Evolutionary conservation across 192 early-diverging fungal genomes (phyloP), one percentile per base, ranked within the genome.

Genomic region (Piromyces finnis): DNA sequence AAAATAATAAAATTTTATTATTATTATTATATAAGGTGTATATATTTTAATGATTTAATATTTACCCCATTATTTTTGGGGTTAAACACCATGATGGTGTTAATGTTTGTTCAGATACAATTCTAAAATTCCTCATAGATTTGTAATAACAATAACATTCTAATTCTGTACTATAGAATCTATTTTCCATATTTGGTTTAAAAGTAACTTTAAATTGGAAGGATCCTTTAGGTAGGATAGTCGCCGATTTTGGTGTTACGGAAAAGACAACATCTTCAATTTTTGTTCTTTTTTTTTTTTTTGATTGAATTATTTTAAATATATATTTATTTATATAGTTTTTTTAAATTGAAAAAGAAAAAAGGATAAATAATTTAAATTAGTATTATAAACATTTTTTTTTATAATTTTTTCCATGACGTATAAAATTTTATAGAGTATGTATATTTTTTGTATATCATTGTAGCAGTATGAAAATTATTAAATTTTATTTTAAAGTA

Each of bases 141-240:
- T 90, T 90, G 83, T 86, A 90, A 68, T 89, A 89, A 13, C 86
- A 84, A 84, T 87, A 90, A 80, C 89, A 90, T 79, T 90, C 89
- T 28, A 90, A 81, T 59, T 90, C 86, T 35, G 81, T 79, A 28
- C 88, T 87, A 78, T 88, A 90, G 79, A 90, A 89, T 0, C 83
- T 82, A 79, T 89, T 90, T 78, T 90, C 89, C 15, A 85, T 81
- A 30, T 81, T 83, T 3, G 89, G 89, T 29, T 88, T 80, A 77
- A 90, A 90, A 68, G 81, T 78, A 28, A 90, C 86, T 18, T 84
- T 79, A 78, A 90, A 90, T 51, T 90, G 88, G 2, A 79, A 78
- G 9, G 84, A 84, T 36, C 81, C 81, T 82, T 84, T 84, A 12
- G 89, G 85, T 29, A 78, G 77, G 35, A 90, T 90, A 79, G 88